phyloP scores from a whole-genome alignment of 495 filamentous ascomycete genomes.

The Xylaria longipes region DNA sequence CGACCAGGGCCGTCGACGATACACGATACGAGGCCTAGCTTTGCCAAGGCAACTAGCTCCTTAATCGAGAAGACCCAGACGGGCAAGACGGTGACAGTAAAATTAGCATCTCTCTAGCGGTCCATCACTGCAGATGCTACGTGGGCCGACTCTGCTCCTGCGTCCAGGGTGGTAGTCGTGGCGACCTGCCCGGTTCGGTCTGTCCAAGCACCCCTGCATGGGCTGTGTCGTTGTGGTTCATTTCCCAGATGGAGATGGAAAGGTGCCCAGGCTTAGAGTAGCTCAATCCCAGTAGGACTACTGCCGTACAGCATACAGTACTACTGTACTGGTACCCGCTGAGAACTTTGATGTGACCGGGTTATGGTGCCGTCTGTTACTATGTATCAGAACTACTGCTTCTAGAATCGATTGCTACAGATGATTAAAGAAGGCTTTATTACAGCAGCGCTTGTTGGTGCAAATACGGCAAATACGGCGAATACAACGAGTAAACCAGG shows the following conservation, averaged over 20 bases:
- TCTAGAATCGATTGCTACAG: not conserved
- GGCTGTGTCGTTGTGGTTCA: constrained; percentile 22
- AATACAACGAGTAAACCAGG: not conserved
- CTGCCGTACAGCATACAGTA: no score
- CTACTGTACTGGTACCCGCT: no score
- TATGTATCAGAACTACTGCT: not conserved
- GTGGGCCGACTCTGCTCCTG: constrained; percentile 18
- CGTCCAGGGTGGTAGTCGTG: constrained; percentile 1
- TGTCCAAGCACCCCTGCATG: constrained; percentile 17
- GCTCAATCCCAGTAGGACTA: constrained; percentile 13
- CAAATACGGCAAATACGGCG: not conserved
- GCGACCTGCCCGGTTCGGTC: constrained; percentile 18
- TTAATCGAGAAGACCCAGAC: constrained; percentile 13
- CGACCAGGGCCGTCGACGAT: constrained; percentile 7
- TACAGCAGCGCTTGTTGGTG: not conserved
- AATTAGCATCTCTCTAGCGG: constrained; percentile 19
- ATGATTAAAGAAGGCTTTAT: not conserved
- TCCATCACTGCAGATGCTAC: constrained; percentile 9
- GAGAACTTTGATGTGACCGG: not conserved
- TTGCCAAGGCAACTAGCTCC: constrained; percentile 21
- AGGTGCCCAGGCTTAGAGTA: not conserved
- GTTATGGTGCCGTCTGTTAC: not conserved
- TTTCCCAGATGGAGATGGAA: constrained; percentile 12
- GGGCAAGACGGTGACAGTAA: constrained; percentile 12
- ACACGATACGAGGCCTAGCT: constrained; percentile 19